Conservation (phyloP, 495 filamentous ascomycete genomes). For the Physcia stellaris region DNA sequence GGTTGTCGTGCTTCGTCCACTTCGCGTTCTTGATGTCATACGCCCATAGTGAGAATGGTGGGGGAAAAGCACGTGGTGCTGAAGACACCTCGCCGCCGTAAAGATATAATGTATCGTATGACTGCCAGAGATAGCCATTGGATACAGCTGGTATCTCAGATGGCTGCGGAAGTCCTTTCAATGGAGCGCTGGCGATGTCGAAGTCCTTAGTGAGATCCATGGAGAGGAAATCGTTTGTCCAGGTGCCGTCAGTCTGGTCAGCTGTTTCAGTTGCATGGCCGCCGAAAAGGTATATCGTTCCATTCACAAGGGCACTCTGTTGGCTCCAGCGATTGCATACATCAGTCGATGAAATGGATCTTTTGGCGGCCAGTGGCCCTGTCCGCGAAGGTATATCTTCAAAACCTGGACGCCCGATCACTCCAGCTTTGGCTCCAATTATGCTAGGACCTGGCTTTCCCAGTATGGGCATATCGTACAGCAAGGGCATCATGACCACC, state of each 20-base stretch:
- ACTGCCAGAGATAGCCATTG: constrained; percentile 60
- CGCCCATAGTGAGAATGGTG: constrained; percentile 46
- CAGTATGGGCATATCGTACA: constrained; percentile 10
- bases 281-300: constrained; percentile 64
- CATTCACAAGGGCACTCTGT: constrained; percentile 56
- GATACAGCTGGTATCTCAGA: constrained; percentile 56
- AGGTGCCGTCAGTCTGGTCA: constrained; percentile 42
- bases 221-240: constrained; percentile 59
- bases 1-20: constrained; percentile 47
- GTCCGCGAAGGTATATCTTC: too few species aligned
- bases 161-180: constrained; percentile 47
- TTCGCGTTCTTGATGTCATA: constrained; percentile 42
- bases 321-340: constrained; percentile 56
- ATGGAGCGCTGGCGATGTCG: constrained; percentile 46
- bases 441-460: constrained; percentile 5
- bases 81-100: constrained; percentile 63
- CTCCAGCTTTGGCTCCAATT: constrained; percentile 14
- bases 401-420: constrained; percentile 7
- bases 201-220: constrained; percentile 53
- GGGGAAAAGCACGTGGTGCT: constrained; percentile 35
- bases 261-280: constrained; percentile 40
- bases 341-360: constrained; percentile 31
- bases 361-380: neutral
- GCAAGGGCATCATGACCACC: constrained; percentile 11
- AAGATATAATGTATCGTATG: constrained; percentile 48